Evolutionary conservation across 1,284 basidiomycete species (phyloP), one percentile per base, ranked within the genome.

Genomic region (Ceratobasidium sp.): DNA sequence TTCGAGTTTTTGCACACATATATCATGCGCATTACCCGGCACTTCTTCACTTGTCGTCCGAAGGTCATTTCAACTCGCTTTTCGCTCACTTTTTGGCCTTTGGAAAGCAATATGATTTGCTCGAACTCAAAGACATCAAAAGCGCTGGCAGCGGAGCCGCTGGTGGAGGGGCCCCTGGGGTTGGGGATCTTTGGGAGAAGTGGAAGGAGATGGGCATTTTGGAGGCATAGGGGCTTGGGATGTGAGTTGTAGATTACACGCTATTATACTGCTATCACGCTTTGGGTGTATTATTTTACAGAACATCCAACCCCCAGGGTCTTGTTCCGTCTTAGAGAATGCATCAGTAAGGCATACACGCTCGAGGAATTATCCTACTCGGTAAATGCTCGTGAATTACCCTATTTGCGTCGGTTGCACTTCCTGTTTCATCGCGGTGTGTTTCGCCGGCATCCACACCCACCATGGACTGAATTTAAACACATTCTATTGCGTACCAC

Each of bases 1-100:
- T 99, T 72, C 91, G 97, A 58, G 94, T 99, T 59, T 98, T 98
- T 81, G 96, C 97, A 0, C 97, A 99, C 82, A 90, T 99, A 78
- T 99, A 98, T 82, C 92, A 98, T 80, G 92, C 94, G 3, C 97
- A 99, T 80, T 99, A 96, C 80, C 84, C 87, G 23, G 90, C 94
- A 78, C 92, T 98, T 77, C 87, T 99, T 23, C 96, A 99, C 80
- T 87, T 99, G 26, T 94, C 83, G 41, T 82, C 85, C 74, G 87
- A 88, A 76, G 86, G 86, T 0, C 87, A 88, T 77, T 85, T 87
- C 79, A 88, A 88, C 78, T 84, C 83, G 34, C 82, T 88, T 26
- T 88, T 88, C 74, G 86, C 86, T 0, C 86, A 88, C 78, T 87
- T 87, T 78, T 78, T 88, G 61, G 86, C 86, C 12, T 88, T 88